Evolutionary conservation across 108 stramenopile genomes (phyloP), one percentile per base, ranked within the genome.

Genomic region (Phaeodactylum tricornutum): DNA sequence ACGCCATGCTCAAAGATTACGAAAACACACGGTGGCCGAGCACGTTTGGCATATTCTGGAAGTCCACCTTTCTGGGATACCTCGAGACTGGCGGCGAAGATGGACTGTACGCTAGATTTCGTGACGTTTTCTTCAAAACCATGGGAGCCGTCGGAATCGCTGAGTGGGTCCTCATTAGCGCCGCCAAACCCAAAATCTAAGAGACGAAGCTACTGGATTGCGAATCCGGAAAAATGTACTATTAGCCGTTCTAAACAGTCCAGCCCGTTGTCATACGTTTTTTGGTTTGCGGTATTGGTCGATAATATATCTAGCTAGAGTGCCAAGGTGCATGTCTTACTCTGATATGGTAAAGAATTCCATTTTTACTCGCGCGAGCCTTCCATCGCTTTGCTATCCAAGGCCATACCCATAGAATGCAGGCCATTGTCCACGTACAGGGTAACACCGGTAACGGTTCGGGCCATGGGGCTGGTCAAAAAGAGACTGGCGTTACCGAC

Each of bases 341-440:
- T 43, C 8, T 8, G 15, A n/a, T n/a, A 20, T 45, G 26, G 8
- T n/a, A 8, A 45, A n/a, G n/a, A n/a, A n/a, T n/a, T n/a, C n/a
- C n/a, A n/a, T n/a, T n/a, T n/a, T n/a, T n/a, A n/a, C n/a, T n/a
- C n/a, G n/a, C n/a, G n/a, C n/a, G n/a, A n/a, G n/a, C n/a, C n/a
- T n/a, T n/a, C n/a, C 87, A 93, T 84, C 32, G 84, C 56, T 35
- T 59, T 62, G 41, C 75, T 78, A 43, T 93, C 91, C 35, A 93
- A 52, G 20, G 91, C 91, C 91, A 93, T 93, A 64, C 91, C 91
- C 91, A 93, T 89, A 53, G 72, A 67, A 60, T 93, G 79, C 26
- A 93, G 76, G 42, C 92, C 92, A 62, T 89, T 91, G 64, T 87
- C 85, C 31, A 88, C 94, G 55, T 89, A 93, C 55, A 95, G 62